These are phyloP conservation scores for Syzygium malaccense DNA, from an alignment of 441 rosid genomes.

Conservation along the genomic window DNA sequence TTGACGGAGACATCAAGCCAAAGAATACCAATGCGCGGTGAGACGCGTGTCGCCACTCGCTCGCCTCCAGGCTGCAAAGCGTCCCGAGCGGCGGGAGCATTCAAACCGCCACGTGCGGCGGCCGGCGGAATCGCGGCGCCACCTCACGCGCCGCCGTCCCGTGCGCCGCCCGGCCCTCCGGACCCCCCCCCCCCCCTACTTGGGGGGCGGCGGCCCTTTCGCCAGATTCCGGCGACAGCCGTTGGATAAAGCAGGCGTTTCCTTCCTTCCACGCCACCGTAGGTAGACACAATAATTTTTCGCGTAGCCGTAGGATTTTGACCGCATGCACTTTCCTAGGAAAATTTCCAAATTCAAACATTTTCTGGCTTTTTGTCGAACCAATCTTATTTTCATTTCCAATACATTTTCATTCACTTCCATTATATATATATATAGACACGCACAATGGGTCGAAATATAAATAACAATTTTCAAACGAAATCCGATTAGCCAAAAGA, in stretches of 20 bases:
- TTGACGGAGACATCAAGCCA: background rate
- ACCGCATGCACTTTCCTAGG: background rate
- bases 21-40: background rate
- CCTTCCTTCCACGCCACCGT: background rate
- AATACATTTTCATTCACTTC: background rate
- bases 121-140: background rate
- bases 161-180: background rate
- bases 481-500: fast-evolving
- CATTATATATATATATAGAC: too few species aligned
- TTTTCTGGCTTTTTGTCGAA: background rate
- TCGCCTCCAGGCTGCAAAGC: background rate
- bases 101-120: background rate
- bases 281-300: background rate
- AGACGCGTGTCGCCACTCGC: background rate
- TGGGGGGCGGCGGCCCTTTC: background rate
- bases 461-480: fast-evolving
- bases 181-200: background rate
- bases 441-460: background rate
- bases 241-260: background rate
- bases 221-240: background rate
- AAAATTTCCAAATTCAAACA: background rate
- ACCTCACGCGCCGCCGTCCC: background rate
- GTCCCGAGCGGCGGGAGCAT: background rate
- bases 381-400: background rate
- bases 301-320: background rate